phyloP scores from a whole-genome alignment of 2,329 filamentous ascomycete genomes.

The Camillea tinctor region DNA sequence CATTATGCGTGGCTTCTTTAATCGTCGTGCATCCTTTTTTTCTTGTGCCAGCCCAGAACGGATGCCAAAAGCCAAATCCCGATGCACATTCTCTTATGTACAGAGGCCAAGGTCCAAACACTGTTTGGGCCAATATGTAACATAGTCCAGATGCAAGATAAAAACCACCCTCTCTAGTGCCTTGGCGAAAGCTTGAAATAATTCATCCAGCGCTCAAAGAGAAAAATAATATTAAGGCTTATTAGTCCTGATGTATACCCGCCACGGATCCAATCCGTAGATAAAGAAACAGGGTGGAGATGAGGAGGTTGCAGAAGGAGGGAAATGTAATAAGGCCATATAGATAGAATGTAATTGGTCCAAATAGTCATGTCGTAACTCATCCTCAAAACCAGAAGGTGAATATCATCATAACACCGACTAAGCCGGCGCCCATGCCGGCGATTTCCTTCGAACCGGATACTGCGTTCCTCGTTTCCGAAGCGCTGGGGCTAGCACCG shows the following conservation, averaged over 20 bases:
- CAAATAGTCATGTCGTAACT: not conserved
- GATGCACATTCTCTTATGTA: not conserved
- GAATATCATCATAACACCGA: constrained; percentile 52
- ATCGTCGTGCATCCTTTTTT: not conserved
- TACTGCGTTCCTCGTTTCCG: constrained; percentile 41
- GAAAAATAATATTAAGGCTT: not conserved
- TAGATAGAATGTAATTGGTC: not conserved
- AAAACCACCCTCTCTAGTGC: not conserved
- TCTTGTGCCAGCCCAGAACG: not conserved
- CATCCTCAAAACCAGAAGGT: constrained; percentile 46
- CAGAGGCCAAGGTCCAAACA: not conserved
- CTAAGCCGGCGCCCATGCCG: constrained; percentile 48
- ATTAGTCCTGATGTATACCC: not conserved
- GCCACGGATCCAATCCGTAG: not conserved
- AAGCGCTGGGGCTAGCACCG: constrained; percentile 24
- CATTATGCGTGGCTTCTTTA: not conserved
- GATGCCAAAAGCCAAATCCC: not conserved
- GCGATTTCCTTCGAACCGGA: constrained; percentile 47
- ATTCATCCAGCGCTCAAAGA: not conserved
- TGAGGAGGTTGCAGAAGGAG: not conserved
- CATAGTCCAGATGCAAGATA: not conserved
- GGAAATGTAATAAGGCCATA: not conserved
- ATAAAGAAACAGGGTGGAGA: constrained; percentile 1
- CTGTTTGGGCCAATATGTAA: not conserved
- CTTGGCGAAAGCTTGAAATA: not conserved